A percentile compares a stretch with the other conserved stretches of the same genome.
Evolutionary conservation across 2,329 filamentous ascomycete genomes (phyloP).

Genomic region (Pseudopithomyces maydicus): DNA sequence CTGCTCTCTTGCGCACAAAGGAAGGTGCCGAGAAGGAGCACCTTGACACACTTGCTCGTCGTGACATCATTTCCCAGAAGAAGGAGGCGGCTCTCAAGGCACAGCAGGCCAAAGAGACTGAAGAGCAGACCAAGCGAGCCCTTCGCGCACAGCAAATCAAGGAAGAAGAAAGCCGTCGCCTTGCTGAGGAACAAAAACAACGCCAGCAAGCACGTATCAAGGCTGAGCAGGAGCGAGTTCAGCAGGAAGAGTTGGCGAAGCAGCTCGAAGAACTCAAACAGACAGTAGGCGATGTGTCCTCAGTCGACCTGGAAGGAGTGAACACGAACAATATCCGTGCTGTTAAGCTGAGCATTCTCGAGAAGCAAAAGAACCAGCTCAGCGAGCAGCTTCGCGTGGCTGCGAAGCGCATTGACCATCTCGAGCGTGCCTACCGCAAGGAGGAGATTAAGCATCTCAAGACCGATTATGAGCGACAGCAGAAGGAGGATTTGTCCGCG

Average conservation of each 20-base stretch:
- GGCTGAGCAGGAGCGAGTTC: slow-evolving; percentile 48
- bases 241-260: slow-evolving; percentile 67
- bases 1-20: slow-evolving; percentile 79
- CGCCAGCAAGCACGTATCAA: slow-evolving; percentile 90
- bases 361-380: slow-evolving; percentile 97
- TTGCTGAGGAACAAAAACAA: slow-evolving; percentile 90
- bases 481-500: slow-evolving; percentile 74
- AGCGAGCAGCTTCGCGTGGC: slow-evolving; percentile 89
- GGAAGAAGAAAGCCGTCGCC: slow-evolving; percentile 85
- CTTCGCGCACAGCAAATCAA: slow-evolving; percentile 85
- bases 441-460: slow-evolving; percentile 92
- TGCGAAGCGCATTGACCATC: slow-evolving; percentile 93
- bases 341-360: slow-evolving; percentile 92
- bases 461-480: slow-evolving; percentile 83
- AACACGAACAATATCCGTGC: slow-evolving; percentile 67
- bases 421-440: slow-evolving; percentile 95
- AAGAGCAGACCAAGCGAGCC: slow-evolving; percentile 87
- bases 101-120: slow-evolving; percentile 85
- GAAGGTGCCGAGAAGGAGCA: slow-evolving; percentile 93
- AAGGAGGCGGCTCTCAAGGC: slow-evolving; percentile 94
- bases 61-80: slow-evolving; percentile 92
- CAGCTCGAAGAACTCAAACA: slow-evolving; percentile 96
- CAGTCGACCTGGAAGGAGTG: not conserved
- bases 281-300: not conserved
- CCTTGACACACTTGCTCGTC: slow-evolving; percentile 79